Evolutionary conservation across 2,329 filamentous ascomycete species (phyloP).

Genomic region (Pleomassaria siparia): DNA sequence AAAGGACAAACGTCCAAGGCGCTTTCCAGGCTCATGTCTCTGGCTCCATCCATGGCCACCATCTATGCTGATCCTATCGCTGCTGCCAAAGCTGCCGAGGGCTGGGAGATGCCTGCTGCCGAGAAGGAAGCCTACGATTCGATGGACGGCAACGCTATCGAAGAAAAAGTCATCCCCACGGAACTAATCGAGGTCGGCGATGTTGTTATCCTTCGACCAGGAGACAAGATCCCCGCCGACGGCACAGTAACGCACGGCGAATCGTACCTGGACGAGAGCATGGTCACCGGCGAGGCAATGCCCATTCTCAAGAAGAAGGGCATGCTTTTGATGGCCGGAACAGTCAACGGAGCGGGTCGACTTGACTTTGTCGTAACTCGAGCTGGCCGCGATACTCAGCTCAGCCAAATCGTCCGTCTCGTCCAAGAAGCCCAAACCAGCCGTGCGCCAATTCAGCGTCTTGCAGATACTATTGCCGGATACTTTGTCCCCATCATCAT

Average conservation of each 20-base stretch:
- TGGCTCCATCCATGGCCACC: constrained; percentile 94
- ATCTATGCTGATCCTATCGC: constrained; percentile 96
- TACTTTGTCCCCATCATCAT: constrained; percentile 94
- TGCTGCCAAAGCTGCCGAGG: constrained; percentile 84
- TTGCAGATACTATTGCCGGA: constrained; percentile 87
- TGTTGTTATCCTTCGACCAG: constrained; percentile 87
- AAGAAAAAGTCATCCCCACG: constrained; percentile 85
- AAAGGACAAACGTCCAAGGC: constrained; percentile 97
- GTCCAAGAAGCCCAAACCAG: constrained; percentile 96
- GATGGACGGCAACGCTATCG: constrained; percentile 62
- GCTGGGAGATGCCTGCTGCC: constrained; percentile 60
- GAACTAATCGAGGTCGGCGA: constrained; percentile 94
- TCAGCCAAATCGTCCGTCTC: constrained; percentile 97
- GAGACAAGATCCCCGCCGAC: constrained; percentile 95
- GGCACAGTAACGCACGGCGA: constrained; percentile 84
- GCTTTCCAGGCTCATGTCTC: constrained; percentile 88
- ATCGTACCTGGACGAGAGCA: constrained; percentile 94
- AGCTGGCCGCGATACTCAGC: constrained; percentile 90
- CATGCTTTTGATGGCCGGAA: constrained; percentile 81
- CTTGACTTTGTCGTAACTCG: constrained; percentile 90
- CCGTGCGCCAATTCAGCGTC: constrained; percentile 87
- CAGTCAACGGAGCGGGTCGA: constrained; percentile 90
- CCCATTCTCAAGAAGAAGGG: constrained; percentile 88
- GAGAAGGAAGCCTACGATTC: constrained; percentile 49
- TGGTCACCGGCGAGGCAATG: constrained; percentile 98